phyloP scores from a whole-genome alignment of 768 basidiomycete species.

The Megacollybia marginata region DNA sequence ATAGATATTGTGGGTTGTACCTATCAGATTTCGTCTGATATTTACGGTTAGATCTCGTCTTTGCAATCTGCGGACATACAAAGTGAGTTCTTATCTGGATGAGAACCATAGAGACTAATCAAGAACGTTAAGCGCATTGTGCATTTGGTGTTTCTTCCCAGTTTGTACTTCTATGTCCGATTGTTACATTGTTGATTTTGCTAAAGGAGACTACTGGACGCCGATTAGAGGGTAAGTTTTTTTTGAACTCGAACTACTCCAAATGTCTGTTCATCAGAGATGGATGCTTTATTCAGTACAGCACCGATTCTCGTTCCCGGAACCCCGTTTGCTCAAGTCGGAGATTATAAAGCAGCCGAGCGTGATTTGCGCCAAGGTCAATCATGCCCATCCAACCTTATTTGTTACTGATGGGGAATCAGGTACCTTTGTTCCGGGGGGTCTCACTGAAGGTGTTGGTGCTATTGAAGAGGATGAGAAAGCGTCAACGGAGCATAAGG shows the following conservation, averaged over 20 bases:
- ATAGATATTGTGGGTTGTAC: slow-evolving; percentile 21
- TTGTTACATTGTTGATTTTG: not conserved
- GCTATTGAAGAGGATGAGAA: not conserved
- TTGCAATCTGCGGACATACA: slow-evolving; percentile 37
- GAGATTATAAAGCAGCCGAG: slow-evolving; percentile 28
- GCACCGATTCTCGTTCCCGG: too few species aligned
- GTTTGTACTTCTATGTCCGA: slow-evolving; percentile 11
- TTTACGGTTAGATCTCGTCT: slow-evolving; percentile 27
- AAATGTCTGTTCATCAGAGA: slow-evolving; percentile 22
- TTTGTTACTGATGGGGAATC: slow-evolving; percentile 7
- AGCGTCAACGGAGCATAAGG: not conserved
- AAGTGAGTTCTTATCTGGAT: slow-evolving; percentile 22
- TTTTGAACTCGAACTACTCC: too few species aligned
- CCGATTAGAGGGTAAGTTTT: slow-evolving; percentile 34
- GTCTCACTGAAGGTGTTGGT: slow-evolving; percentile 16
- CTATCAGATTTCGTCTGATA: not conserved
- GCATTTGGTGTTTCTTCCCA: slow-evolving; percentile 36
- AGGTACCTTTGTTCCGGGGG: slow-evolving; percentile 24
- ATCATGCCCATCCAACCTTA: not conserved
- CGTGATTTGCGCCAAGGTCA: slow-evolving; percentile 32
- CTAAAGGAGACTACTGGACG: slow-evolving; percentile 36
- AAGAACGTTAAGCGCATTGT: slow-evolving; percentile 21
- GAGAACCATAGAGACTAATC: not conserved
- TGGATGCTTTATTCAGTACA: slow-evolving; percentile 34
- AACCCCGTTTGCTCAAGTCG: slow-evolving; percentile 26